phyloP scores from a whole-genome alignment of 192 early-diverging fungal genomes.

The Geranomyces michiganensis region DNA sequence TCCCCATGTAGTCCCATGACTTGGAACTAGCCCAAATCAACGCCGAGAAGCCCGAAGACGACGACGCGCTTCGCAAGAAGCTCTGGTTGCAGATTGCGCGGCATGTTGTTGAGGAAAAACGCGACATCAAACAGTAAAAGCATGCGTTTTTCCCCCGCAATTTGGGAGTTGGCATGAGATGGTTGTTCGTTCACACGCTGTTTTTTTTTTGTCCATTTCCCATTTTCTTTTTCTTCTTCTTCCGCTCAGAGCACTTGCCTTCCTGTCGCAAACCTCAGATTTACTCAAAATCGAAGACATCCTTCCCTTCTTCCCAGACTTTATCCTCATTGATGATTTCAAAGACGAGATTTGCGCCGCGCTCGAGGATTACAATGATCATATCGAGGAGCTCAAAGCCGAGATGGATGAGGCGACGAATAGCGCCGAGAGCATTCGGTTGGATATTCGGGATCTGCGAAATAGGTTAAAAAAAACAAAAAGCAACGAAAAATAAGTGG shows the following conservation, averaged over 20 bases:
- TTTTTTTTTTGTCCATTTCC: not conserved
- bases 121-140: conserved; percentile 83
- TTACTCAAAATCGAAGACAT: conserved; percentile 94
- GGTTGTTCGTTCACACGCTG: too few relatives aligned
- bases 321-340: conserved; percentile 96
- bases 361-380: conserved; percentile 88
- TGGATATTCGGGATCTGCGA: conserved; percentile 85
- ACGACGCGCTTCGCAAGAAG: conserved; percentile 76
- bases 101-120: conserved; percentile 82
- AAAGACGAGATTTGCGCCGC: conserved; percentile 93
- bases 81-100: conserved; percentile 95
- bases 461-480: conserved; percentile 63
- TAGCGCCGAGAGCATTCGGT: conserved; percentile 88
- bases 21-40: conserved; percentile 89
- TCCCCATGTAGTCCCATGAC: conserved; percentile 75
- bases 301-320: conserved; percentile 95
- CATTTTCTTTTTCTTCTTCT: too few relatives aligned
- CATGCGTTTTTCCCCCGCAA: too few relatives aligned
- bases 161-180: too few relatives aligned
- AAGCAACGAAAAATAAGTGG: not conserved
- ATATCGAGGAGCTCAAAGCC: conserved; percentile 82
- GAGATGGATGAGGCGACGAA: conserved; percentile 97
- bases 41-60: conserved; percentile 90
- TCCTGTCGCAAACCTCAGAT: conserved; percentile 71
- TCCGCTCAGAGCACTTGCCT: conserved; percentile 73